phyloP scores from a whole-genome alignment of 1,139 yeast species.

The Casaregolazyma lundiana region DNA sequence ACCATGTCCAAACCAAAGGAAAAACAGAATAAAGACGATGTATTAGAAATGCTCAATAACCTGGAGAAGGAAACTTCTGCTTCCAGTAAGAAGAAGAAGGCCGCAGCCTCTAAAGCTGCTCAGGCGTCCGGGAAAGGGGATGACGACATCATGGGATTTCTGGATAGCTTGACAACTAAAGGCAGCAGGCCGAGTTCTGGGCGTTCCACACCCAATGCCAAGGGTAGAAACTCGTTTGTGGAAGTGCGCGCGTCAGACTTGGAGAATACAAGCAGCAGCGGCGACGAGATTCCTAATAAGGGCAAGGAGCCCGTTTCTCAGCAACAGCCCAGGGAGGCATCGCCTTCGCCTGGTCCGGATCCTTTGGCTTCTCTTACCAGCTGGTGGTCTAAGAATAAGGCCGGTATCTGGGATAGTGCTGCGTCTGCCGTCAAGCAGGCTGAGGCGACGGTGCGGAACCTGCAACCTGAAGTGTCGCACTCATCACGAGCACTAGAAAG shows the following conservation, averaged over 20 bases:
- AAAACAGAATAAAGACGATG: conserved; percentile 51
- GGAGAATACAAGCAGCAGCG: neutral
- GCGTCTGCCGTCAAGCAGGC: conserved; percentile 62
- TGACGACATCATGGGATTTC: conserved; percentile 77
- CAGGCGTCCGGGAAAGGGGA: conserved; percentile 35
- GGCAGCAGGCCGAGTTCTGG: conserved; percentile 22
- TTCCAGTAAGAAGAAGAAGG: conserved; percentile 23
- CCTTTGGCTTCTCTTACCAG: conserved; percentile 19
- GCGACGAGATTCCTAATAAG: neutral
- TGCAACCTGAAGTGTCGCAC: conserved; percentile 29
- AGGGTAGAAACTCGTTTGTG: conserved; percentile 1
- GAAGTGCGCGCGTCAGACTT: conserved; percentile 5
- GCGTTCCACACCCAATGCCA: conserved; percentile 20
- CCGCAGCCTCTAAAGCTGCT: neutral
- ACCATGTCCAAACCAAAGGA: conserved; percentile 14
- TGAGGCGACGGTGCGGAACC: conserved; percentile 37
- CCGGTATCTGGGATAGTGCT: conserved; percentile 52
- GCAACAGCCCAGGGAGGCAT: neutral
- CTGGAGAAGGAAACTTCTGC: conserved; percentile 60
- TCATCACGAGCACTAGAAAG: conserved; percentile 25
- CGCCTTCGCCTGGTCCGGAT: conserved; percentile 9
- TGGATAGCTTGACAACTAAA: conserved; percentile 60
- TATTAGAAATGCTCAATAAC: conserved; percentile 82
- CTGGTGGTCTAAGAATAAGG: conserved; percentile 54
- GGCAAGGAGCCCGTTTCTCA: neutral